A percentile compares a stretch with the other conserved stretches of the same genome.
These are phyloP conservation scores for Ascochyta viciae-villosae DNA, from an alignment of 2,329 filamentous ascomycete species.

Conservation along the genomic window DNA sequence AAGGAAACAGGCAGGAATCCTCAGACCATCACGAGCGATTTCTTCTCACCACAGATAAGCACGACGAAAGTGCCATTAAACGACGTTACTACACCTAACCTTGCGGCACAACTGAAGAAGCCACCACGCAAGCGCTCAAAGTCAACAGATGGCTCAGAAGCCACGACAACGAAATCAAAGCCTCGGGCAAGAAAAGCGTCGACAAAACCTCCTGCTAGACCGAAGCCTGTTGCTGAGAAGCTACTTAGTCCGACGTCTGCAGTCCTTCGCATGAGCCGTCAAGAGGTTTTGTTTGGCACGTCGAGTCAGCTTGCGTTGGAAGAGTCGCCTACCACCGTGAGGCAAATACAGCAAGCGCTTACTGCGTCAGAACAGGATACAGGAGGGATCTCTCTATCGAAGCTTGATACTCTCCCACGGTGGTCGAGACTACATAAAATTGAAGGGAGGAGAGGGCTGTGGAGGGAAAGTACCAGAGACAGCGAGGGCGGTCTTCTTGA, in stretches of 20 bases:
- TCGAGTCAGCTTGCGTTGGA: conserved; percentile 50
- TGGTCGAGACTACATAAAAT: conserved; percentile 30
- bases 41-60: conserved; percentile 34
- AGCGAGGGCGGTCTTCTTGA: conserved; percentile 40
- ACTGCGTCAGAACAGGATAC: conserved; percentile 43
- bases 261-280: conserved; percentile 31
- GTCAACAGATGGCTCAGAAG: conserved; percentile 28
- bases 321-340: conserved; percentile 46
- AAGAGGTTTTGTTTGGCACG: conserved; percentile 51
- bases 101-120: conserved; percentile 22
- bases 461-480: conserved; percentile 45
- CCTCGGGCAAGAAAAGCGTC: conserved; percentile 36
- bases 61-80: conserved; percentile 36
- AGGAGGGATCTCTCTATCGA: not conserved
- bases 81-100: conserved; percentile 22
- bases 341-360: conserved; percentile 46
- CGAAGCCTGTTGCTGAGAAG: conserved; percentile 42
- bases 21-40: conserved; percentile 21
- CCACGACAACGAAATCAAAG: conserved; percentile 24
- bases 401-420: conserved; percentile 1
- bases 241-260: conserved; percentile 48
- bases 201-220: conserved; percentile 35
- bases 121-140: conserved; percentile 30
- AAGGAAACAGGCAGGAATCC: conserved; percentile 16
- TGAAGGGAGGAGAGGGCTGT: conserved; percentile 36